Base-by-base conservation (phyloP, 2,329 filamentous ascomycete species). In the Arthroderma uncinatum region DNA sequence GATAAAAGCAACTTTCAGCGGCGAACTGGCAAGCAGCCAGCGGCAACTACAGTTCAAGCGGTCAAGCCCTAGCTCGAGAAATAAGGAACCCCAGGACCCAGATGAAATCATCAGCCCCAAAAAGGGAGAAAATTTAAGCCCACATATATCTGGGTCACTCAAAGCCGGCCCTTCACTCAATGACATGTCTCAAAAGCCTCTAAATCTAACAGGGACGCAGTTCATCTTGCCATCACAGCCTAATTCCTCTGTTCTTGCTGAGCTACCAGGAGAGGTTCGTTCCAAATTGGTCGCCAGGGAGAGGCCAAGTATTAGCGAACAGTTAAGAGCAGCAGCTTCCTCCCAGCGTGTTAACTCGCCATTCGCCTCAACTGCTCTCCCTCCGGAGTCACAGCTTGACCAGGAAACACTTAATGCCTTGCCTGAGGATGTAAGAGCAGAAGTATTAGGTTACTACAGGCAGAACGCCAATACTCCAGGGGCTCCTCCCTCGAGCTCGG, bases 181-280 rank as follows among this genome's bases (percentile, higher is more conserved):
- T 55, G 70, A 73, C 58, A 64, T 62, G 56, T 66, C 63, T 8
- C 74, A 86, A 21, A 85, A 79, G 60, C 84, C 84, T 1, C 74
- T 95, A 21, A 95, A 96, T 65, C 80, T 89, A 2, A 77, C 83
- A 2, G 89, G 92, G 1, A 95, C 92, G 0, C 93, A 98, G 65
- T 98, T 98, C 65, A 82, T 97, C 50, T 78, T 98, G 63, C 93
- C 93, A 16, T 71, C 71, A 0, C 88, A 95, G 63, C 80, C 87
- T 1, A 93, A 98, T 67, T 84, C 86, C 0, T 76, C 79, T n/a
- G 85, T 95, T 0, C 72, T 97, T 2, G 86, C 86, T 1, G 90
- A 94, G 65, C 77, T 98, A 2, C 92, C 92, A 0, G 78, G 77
- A 33, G 89, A 95, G 67, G 95, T 97, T 61, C 81, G 89, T 59